Conservation (phyloP, 2,329 filamentous ascomycete species). For the Talaromyces sp. region DNA sequence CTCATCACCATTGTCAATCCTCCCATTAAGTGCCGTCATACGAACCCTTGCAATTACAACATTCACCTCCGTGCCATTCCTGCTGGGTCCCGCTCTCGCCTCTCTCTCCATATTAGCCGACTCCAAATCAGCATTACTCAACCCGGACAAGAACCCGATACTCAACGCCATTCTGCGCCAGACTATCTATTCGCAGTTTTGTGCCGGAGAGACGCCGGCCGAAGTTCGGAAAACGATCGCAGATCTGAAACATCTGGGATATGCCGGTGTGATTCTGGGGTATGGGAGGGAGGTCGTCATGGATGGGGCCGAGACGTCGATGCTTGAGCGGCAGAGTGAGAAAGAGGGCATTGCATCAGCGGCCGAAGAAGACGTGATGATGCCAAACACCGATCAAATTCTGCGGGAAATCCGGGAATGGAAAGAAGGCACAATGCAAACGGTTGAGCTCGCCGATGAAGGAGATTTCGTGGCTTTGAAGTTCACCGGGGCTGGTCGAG, state of each 20-base stretch:
- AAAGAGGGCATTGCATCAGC: not conserved
- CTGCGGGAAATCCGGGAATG: constrained; percentile 52
- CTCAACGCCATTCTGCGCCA: constrained; percentile 70
- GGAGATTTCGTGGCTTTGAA: constrained; percentile 67
- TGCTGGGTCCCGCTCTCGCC: constrained; percentile 68
- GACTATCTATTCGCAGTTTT: constrained; percentile 90
- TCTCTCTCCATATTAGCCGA: constrained; percentile 69
- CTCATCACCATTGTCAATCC: constrained; percentile 19
- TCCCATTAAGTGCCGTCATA: constrained; percentile 22
- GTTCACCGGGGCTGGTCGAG: constrained; percentile 80
- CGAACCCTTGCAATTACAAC: constrained; percentile 22
- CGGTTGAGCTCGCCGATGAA: constrained; percentile 50
- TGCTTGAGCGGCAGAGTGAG: constrained; percentile 4
- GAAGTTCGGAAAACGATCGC: constrained; percentile 68
- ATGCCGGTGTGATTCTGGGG: constrained; percentile 77
- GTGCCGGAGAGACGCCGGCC: constrained; percentile 69
- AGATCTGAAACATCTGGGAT: constrained; percentile 70
- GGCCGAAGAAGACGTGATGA: not conserved
- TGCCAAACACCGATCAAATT: not conserved
- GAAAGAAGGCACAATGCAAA: constrained; percentile 72
- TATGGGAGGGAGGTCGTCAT: constrained; percentile 81
- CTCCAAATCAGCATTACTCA: constrained; percentile 64
- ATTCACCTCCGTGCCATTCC: constrained; percentile 28
- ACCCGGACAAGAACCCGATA: constrained; percentile 72
- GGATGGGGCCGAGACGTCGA: constrained; percentile 45